phyloP scores from a whole-genome alignment of 1,139 yeast genomes.

The Geotrichum candidum region DNA sequence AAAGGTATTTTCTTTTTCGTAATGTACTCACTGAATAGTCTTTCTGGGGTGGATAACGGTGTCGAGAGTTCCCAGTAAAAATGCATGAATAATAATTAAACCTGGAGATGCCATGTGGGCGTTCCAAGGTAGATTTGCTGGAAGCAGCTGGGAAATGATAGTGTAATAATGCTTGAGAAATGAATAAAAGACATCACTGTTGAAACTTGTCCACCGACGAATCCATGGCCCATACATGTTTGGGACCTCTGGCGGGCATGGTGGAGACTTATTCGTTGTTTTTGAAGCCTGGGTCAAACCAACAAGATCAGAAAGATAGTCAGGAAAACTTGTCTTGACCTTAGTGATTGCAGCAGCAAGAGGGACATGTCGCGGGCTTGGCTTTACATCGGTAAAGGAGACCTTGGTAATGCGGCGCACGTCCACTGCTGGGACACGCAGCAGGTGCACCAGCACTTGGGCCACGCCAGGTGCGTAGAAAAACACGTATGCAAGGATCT shows the following conservation, averaged over 20 bases:
- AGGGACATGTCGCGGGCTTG: constrained; percentile 9
- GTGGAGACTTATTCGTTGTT: constrained; percentile 5
- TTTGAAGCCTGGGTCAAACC: constrained; percentile 16
- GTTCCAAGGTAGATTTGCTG: constrained; percentile 26
- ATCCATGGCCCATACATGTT: constrained; percentile 65
- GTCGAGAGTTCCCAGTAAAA: constrained; percentile 32
- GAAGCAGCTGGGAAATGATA: constrained; percentile 30
- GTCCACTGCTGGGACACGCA: constrained; percentile 45
- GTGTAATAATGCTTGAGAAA: constrained; percentile 63
- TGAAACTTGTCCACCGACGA: constrained; percentile 51
- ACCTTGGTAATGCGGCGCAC: constrained; percentile 33
- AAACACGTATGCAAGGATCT: constrained; percentile 64
- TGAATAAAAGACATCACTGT: constrained; percentile 57
- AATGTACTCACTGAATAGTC: constrained; percentile 5
- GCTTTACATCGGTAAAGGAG: constrained; percentile 27
- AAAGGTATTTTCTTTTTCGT: background rate
- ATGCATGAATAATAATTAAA: constrained; percentile 33
- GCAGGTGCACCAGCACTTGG: constrained; percentile 54
- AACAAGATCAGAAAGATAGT: constrained; percentile 26
- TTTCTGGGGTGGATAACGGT: constrained; percentile 27
- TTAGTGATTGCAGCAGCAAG: constrained; percentile 20
- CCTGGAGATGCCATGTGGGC: constrained; percentile 36
- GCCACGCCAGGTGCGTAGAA: constrained; percentile 58
- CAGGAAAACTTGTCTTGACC: constrained; percentile 25
- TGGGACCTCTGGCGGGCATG: constrained; percentile 1